A percentile compares a stretch with the other conserved stretches of the same genome.
These are phyloP conservation scores for Tylopilus cervinicoccineus DNA, from an alignment of 768 basidiomycete genomes.

Conservation along the genomic window DNA sequence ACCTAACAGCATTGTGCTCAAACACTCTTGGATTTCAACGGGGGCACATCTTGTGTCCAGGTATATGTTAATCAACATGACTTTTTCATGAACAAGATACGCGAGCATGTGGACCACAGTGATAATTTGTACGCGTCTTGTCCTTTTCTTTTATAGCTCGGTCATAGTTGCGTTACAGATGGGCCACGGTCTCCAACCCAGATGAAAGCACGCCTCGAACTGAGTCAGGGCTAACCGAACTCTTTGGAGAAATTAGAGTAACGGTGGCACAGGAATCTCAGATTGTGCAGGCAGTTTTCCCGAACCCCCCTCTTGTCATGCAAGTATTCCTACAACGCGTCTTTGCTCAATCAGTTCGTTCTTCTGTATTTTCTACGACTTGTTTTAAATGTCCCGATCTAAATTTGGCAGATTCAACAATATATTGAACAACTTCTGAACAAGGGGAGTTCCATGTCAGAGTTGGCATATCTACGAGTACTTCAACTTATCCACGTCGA, in stretches of 20 bases:
- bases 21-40: conserved; percentile 96
- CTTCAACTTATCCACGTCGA: conserved; percentile 84
- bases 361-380: background rate
- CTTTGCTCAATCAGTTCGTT: conserved; percentile 90
- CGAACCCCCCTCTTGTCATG: conserved; percentile 94
- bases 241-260: conserved; percentile 82
- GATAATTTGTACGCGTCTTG: conserved; percentile 52
- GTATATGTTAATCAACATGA: conserved; percentile 99
- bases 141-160: background rate
- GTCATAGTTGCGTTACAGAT: conserved; percentile 45
- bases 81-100: conserved; percentile 95
- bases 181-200: conserved; percentile 79
- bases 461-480: conserved; percentile 86
- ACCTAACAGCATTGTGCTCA: conserved; percentile 88
- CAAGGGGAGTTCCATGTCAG: conserved; percentile 69
- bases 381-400: conserved; percentile 4
- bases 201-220: conserved; percentile 68
- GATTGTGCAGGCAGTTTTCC: conserved; percentile 98
- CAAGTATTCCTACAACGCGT: conserved; percentile 96
- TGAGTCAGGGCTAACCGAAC: conserved; percentile 73
- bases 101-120: conserved; percentile 52
- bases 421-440: conserved; percentile 89
- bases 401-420: conserved; percentile 77
- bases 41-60: conserved; percentile 93
- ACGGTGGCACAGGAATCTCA: conserved; percentile 96